Evolutionary conservation across 352 stramenopile genomes (phyloP), one percentile per base, ranked within the genome.

Genomic region (Phytophthora sp.): DNA sequence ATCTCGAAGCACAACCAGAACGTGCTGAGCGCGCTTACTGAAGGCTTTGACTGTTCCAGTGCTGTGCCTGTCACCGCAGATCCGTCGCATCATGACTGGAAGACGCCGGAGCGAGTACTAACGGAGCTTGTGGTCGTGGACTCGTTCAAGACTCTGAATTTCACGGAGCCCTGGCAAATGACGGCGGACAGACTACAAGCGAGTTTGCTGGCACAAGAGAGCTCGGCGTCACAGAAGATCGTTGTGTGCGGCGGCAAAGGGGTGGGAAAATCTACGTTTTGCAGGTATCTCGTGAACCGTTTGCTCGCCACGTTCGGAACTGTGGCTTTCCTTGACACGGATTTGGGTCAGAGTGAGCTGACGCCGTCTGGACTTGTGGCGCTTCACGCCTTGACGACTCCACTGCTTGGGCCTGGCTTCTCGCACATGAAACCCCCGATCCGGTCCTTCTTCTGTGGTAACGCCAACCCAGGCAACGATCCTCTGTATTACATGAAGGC

Each of bases 231-330:
- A 2, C 79, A 88, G 33, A 81, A 84, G 29, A 90, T 98, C 18
- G 71, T 98, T 13, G 88, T 99, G 13, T 98, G 92, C 72, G 96
- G 96, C 27, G 94, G 90, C 21, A 98, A 99, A 64, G 94, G 95
- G 29, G 94, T 98, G 16, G 97, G 97, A 16, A 99, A 99, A 74
- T 98, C 90, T 18, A 99, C 92, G 11, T 97, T 97, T 73, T 97
- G 96, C 63, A 87, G 96, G 47, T 98, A 97, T 71, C 61, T 97
- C 21, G 82, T 97, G 8, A 98, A 99, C 82, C 84, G 86, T 11
- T 60, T 98, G 52, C 80, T 99, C 6, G 65, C 71, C 2, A 76
- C 79, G 50, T 82, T 88, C 35, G 69, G 68, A 6, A 71, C 74
- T 18, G 91, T 99, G 20, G 93, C 93, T 11, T 97, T 98, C 72